phyloP scores from a whole-genome alignment of 495 filamentous ascomycete species.

The Lineolata rhizophorae region DNA sequence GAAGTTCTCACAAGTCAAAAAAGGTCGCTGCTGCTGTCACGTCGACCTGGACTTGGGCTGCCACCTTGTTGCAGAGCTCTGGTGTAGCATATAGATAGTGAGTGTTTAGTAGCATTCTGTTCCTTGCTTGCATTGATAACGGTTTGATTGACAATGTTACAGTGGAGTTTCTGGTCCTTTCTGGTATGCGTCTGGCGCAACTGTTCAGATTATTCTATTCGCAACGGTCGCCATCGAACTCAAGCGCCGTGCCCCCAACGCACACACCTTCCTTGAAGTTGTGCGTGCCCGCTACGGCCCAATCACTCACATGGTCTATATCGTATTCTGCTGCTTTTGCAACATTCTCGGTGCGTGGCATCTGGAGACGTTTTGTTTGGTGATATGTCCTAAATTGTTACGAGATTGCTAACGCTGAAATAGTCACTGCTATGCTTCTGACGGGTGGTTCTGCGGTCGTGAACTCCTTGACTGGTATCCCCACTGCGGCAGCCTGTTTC shows the following conservation, averaged over 20 bases:
- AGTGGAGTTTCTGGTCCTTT: slow-evolving; percentile 74
- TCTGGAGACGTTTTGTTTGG: slow-evolving; percentile 85
- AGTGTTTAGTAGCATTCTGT: not conserved
- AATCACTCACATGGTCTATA: slow-evolving; percentile 27
- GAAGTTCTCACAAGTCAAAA: too few relatives aligned
- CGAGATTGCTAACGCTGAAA: too few relatives aligned
- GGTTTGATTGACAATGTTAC: slow-evolving; percentile 7
- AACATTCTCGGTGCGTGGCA: slow-evolving; percentile 24
- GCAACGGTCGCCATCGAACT: slow-evolving; percentile 86
- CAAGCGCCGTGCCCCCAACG: slow-evolving; percentile 47
- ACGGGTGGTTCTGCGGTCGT: slow-evolving; percentile 75
- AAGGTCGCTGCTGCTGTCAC: slow-evolving; percentile 80
- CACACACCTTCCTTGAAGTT: slow-evolving; percentile 32
- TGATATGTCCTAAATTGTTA: too few relatives aligned
- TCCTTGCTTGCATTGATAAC: slow-evolving; percentile 6
- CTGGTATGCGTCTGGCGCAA: slow-evolving; percentile 60
- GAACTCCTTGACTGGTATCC: slow-evolving; percentile 64
- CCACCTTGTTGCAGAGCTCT: slow-evolving; percentile 56
- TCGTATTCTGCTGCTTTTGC: slow-evolving; percentile 27
- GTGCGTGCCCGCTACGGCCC: slow-evolving; percentile 30
- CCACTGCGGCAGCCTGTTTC: slow-evolving; percentile 76
- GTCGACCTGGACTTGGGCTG: slow-evolving; percentile 88
- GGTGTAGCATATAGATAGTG: slow-evolving; percentile 67
- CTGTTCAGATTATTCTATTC: slow-evolving; percentile 67
- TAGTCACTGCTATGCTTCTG: not conserved